Percentiles rank a stretch among this genome's conserved stretches.
Conservation (phyloP, 768 basidiomycete species). For the Termitomyces titanicus region DNA sequence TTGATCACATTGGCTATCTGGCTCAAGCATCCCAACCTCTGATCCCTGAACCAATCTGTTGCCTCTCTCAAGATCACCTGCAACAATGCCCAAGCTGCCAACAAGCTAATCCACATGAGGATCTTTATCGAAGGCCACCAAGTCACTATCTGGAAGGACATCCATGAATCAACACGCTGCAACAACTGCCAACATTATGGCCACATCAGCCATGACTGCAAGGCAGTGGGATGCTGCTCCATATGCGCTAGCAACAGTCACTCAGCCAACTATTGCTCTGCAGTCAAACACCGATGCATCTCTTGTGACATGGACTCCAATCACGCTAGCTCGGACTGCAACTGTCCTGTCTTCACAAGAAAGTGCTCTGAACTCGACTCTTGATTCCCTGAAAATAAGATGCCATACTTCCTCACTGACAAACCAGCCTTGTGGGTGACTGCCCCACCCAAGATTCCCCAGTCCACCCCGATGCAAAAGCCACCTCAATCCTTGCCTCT, state of each 20-base stretch:
- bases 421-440: neutral
- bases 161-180: neutral
- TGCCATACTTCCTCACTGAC: conserved; percentile 7
- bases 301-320: neutral
- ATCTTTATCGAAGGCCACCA: neutral
- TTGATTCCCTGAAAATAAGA: conserved; percentile 3
- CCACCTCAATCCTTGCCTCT: too few species aligned
- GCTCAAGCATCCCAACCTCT: too few species aligned
- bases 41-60: too few species aligned
- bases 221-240: neutral
- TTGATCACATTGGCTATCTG: too few species aligned
- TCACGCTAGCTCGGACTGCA: neutral
- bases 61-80: too few species aligned
- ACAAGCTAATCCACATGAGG: neutral
- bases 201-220: neutral
- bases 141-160: neutral
- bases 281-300: neutral
- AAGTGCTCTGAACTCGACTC: neutral
- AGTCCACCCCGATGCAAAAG: too few species aligned
- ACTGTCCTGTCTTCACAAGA: neutral
- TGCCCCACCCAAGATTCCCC: neutral
- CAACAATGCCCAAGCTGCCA: neutral
- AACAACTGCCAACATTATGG: conserved; percentile 2
- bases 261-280: neutral
- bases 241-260: neutral